These are phyloP conservation scores for Prosopis cineraria DNA, from an alignment of 306 rosid species.

Conservation along the genomic window DNA sequence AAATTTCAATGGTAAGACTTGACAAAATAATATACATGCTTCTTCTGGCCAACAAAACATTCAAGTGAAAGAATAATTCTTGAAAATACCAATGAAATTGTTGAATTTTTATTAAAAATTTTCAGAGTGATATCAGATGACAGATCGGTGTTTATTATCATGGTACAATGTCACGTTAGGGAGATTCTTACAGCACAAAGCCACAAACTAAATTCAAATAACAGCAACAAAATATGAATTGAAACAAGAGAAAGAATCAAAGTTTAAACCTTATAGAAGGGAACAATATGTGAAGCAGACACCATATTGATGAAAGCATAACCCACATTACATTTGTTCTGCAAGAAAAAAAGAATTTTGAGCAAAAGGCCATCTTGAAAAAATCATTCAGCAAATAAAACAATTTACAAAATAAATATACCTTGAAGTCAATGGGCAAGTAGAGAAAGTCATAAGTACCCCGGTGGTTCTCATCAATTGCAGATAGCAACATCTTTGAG, in stretches of 20 bases:
- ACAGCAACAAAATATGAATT: not conserved
- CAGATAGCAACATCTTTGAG: conserved; percentile 77
- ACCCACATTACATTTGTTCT: conserved; percentile 87
- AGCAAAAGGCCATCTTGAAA: not conserved
- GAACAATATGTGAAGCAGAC: conserved; percentile 66
- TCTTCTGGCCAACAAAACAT: not conserved
- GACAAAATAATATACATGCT: not conserved
- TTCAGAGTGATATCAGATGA: not conserved
- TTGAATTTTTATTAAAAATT: not conserved
- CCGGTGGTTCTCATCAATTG: conserved; percentile 67
- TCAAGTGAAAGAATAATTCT: not conserved
- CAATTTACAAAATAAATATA: conserved; percentile 24
- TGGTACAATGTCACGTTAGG: not conserved
- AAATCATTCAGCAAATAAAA: not conserved
- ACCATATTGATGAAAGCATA: conserved; percentile 89
- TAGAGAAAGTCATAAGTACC: conserved; percentile 72
- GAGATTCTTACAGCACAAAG: conserved; percentile 9
- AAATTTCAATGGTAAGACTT: not conserved
- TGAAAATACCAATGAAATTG: not conserved
- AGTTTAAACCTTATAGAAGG: conserved; percentile 67
- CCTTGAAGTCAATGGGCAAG: conserved; percentile 83
- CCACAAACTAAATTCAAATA: not conserved
- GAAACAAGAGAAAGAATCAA: not conserved
- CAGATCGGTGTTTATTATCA: not conserved
- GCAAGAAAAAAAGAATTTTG: conserved; percentile 33